phyloP scores from a whole-genome alignment of 805 yeast genomes.

The Teunomyces funiuensis region DNA sequence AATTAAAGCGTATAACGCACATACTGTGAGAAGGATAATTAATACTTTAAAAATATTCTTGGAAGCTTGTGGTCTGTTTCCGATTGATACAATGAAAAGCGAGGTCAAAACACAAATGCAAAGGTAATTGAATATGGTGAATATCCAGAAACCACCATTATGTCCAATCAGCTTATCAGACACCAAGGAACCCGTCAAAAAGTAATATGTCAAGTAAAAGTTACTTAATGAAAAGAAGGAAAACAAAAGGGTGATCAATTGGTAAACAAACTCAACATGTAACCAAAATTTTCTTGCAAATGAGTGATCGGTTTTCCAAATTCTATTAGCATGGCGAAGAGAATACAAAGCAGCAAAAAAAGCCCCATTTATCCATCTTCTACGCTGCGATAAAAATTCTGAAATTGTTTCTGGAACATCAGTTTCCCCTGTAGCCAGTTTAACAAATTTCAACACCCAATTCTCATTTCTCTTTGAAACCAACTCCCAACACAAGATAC shows the following conservation, averaged over 20 bases:
- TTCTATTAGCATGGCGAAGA: conserved; percentile 19
- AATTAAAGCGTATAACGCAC: conserved; percentile 77
- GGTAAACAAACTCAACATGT: conserved; percentile 25
- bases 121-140: conserved; percentile 82
- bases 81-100: conserved; percentile 91
- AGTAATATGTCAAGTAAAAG: conserved; percentile 28
- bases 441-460: conserved; percentile 31
- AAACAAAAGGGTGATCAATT: conserved; percentile 19
- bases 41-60: conserved; percentile 70
- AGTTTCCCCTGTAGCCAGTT: conserved; percentile 31
- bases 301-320: conserved; percentile 28
- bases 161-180: conserved; percentile 48
- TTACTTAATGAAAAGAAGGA: conserved; percentile 29
- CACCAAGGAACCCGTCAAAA: conserved; percentile 70
- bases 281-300: conserved; percentile 23
- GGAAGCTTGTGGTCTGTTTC: conserved; percentile 97
- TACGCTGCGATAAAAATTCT: conserved; percentile 27
- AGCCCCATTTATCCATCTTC: conserved; percentile 33
- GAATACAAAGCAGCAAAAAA: conserved; percentile 30
- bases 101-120: conserved; percentile 80
- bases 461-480: conserved; percentile 26
- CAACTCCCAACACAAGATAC: conserved; percentile 31
- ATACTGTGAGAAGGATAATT: conserved; percentile 69
- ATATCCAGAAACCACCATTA: conserved; percentile 78
- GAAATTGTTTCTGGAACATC: conserved; percentile 29